Conservation (phyloP, 1,284 basidiomycete genomes). For the Wallemia hederae region DNA sequence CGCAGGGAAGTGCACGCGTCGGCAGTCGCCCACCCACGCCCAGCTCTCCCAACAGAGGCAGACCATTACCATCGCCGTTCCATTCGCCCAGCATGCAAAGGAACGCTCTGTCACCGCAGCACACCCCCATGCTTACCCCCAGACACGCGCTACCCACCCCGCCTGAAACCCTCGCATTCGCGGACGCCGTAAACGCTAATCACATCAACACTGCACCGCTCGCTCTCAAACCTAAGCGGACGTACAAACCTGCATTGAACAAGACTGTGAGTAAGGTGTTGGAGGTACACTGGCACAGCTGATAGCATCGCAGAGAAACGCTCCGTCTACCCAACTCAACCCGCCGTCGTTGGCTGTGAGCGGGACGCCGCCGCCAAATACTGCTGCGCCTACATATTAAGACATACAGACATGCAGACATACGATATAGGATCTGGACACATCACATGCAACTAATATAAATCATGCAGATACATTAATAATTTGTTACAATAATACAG, state of each 20-base stretch:
- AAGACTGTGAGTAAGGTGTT: neutral
- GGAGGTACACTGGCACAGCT: too few relatives aligned
- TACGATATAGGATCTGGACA: too few relatives aligned
- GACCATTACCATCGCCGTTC: neutral
- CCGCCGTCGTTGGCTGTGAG: too few relatives aligned
- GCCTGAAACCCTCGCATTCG: neutral
- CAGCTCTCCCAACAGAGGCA: neutral
- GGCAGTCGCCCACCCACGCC: too few relatives aligned
- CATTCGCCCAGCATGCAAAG: neutral
- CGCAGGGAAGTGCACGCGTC: neutral
- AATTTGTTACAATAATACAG: too few relatives aligned
- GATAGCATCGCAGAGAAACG: too few relatives aligned
- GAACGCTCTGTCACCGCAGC: neutral
- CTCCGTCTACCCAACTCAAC: too few relatives aligned
- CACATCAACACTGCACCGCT: neutral
- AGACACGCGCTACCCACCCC: neutral
- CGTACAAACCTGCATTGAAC: neutral
- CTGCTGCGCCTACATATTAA: too few relatives aligned
- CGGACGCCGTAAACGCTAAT: neutral
- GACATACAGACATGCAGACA: too few relatives aligned
- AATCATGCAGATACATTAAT: too few relatives aligned
- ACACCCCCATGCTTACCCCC: neutral
- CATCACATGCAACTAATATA: too few relatives aligned
- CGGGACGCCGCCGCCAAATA: too few relatives aligned
- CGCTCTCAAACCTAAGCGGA: neutral